These are phyloP conservation scores for Meyerozyma sp. DNA, from an alignment of 1,139 yeast species.

Conservation along the genomic window DNA sequence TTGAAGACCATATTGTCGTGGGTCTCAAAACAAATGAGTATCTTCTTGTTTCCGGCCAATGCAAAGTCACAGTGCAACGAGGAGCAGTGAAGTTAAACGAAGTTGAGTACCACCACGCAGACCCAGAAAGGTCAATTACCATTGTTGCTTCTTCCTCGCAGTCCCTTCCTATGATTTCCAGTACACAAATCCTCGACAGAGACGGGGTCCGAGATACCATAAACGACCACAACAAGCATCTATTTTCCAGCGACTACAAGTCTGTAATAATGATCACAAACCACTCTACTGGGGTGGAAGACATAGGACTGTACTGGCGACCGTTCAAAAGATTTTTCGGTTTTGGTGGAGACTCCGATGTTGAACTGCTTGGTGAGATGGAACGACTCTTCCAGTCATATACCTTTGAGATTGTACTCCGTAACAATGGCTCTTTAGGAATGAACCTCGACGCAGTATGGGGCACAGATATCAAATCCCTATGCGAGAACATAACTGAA, in stretches of 20 bases:
- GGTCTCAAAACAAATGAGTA: constrained; percentile 45
- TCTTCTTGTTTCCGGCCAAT: constrained; percentile 57
- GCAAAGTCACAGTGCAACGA: constrained; percentile 42
- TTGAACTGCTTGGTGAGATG: constrained; percentile 3
- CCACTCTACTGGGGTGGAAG: constrained; percentile 39
- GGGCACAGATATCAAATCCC: constrained; percentile 8
- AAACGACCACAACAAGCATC: constrained; percentile 24
- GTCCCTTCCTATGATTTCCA: constrained; percentile 52
- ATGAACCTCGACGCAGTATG: constrained; percentile 17
- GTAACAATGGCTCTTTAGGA: constrained; percentile 24
- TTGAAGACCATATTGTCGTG: constrained; percentile 25
- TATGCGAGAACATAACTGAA: constrained; percentile 5
- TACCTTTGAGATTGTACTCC: constrained; percentile 34
- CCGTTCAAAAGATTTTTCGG: constrained; percentile 41
- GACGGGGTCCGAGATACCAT: constrained; percentile 18
- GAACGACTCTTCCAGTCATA: constrained; percentile 12
- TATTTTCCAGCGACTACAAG: constrained; percentile 31
- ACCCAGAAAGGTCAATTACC: constrained; percentile 14
- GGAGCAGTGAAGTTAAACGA: constrained; percentile 60
- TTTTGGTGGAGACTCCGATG: constrained; percentile 13
- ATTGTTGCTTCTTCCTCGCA: constrained; percentile 50
- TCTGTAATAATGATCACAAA: constrained; percentile 40
- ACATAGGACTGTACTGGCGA: constrained; percentile 43
- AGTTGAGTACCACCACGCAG: constrained; percentile 37
- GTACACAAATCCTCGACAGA: constrained; percentile 37